These are phyloP conservation scores for Saccharomycopsis fibuligera DNA, from an alignment of 805 yeast species.

Conservation along the genomic window DNA sequence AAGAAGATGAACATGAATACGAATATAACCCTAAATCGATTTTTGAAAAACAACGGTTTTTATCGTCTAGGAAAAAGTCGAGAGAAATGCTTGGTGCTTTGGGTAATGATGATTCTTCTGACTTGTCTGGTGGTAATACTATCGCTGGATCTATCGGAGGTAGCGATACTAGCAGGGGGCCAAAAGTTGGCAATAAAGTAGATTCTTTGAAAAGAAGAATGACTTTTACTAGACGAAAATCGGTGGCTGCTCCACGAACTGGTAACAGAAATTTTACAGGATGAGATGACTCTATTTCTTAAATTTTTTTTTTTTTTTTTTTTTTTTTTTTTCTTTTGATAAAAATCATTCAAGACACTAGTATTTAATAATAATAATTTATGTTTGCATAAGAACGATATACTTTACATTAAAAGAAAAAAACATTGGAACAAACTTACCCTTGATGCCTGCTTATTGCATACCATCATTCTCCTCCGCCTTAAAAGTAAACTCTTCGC, in stretches of 20 bases:
- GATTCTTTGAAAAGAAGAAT: constrained; percentile 11
- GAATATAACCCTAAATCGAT: constrained; percentile 5
- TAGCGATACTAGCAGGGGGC: not conserved
- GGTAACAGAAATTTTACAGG: constrained; percentile 8
- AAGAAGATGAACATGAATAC: not conserved
- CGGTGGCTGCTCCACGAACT: not conserved
- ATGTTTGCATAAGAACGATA: too few species aligned
- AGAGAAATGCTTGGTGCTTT: not conserved
- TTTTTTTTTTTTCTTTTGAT: not conserved
- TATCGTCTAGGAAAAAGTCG: constrained; percentile 5
- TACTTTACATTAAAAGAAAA: too few species aligned
- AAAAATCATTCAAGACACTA: not conserved
- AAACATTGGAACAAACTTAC: too few species aligned
- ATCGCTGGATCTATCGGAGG: not conserved
- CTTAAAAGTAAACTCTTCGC: constrained; percentile 14
- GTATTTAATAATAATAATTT: too few species aligned
- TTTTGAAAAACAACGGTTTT: constrained; percentile 7
- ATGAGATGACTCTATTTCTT: not conserved
- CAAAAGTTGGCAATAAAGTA: not conserved
- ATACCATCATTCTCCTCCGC: constrained; percentile 6
- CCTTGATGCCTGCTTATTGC: too few species aligned
- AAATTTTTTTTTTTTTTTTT: too few species aligned
- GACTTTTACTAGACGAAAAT: constrained; percentile 9
- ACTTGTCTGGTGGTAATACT: too few species aligned
- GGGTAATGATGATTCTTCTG: too few species aligned